Evolutionary conservation across 2,329 filamentous ascomycete species (phyloP).

Genomic region (Penicillium sp.): DNA sequence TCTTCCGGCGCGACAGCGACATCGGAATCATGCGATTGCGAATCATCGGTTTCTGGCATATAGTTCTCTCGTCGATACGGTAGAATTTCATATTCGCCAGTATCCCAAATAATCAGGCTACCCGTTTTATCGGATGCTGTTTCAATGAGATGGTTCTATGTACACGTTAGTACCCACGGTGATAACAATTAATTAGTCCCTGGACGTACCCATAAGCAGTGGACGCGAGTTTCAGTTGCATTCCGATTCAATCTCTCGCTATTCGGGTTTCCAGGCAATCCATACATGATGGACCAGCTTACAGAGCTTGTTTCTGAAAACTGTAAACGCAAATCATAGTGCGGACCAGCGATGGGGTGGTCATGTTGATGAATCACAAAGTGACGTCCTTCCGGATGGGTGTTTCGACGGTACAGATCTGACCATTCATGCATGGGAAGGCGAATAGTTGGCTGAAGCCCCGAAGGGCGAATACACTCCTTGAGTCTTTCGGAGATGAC

Average conservation of each 20-base stretch:
- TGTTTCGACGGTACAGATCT: conserved; percentile 49
- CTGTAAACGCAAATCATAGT: conserved; percentile 69
- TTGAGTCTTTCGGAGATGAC: conserved; percentile 48
- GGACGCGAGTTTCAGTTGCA: conserved; percentile 61
- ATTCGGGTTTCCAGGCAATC: conserved; percentile 59
- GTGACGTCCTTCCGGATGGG: conserved; percentile 49
- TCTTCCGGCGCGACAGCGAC: conserved; percentile 2
- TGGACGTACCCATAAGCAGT: conserved; percentile 56
- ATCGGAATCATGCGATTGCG: conserved; percentile 22
- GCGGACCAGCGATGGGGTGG: conserved; percentile 65
- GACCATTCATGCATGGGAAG: conserved; percentile 45
- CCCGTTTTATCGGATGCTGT: conserved; percentile 56
- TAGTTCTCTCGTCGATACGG: conserved; percentile 38
- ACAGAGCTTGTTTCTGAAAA: conserved; percentile 66
- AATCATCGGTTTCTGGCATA: conserved; percentile 39
- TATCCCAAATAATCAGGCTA: conserved; percentile 63
- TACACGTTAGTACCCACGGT: not conserved
- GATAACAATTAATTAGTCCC: not conserved
- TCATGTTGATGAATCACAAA: conserved; percentile 74
- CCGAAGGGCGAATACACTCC: conserved; percentile 24
- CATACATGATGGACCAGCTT: conserved; percentile 65
- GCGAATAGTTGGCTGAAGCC: conserved; percentile 24
- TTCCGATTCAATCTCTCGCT: conserved; percentile 55
- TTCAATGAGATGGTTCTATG: conserved; percentile 62
- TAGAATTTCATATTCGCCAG: conserved; percentile 57